Percentiles rank a stretch among this genome's conserved stretches.
These are phyloP conservation scores for Heliocybe sulcata DNA, from an alignment of 1,284 basidiomycete species.

Conservation along the genomic window DNA sequence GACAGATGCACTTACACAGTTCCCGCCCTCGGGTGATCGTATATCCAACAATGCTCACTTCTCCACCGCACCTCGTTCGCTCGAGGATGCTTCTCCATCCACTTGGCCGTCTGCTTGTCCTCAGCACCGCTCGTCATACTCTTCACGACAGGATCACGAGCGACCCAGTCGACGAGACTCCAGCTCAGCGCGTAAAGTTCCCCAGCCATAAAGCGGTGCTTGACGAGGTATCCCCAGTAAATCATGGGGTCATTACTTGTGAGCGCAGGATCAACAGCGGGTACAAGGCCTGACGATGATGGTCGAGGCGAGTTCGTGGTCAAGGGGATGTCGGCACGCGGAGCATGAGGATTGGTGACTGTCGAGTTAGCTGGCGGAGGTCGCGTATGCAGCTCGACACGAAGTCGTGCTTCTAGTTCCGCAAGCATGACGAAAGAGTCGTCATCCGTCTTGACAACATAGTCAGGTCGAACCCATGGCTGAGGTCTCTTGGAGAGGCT, in stretches of 20 bases:
- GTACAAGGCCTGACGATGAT: background rate
- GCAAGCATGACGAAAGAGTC: conserved; percentile 92
- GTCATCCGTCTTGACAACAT: conserved; percentile 89
- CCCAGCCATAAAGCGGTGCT: conserved; percentile 93
- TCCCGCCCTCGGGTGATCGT: conserved; percentile 91
- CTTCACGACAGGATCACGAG: conserved; percentile 65
- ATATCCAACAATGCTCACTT: conserved; percentile 95
- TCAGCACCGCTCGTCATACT: conserved; percentile 78
- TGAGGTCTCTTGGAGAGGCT: conserved; percentile 19
- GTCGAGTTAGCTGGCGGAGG: background rate
- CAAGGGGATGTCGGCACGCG: background rate
- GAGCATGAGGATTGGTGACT: background rate
- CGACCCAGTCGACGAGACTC: conserved; percentile 86
- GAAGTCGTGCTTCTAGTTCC: conserved; percentile 82
- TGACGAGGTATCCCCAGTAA: conserved; percentile 95
- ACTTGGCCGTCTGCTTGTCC: conserved; percentile 92
- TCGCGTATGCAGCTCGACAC: conserved; percentile 55
- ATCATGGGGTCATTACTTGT: conserved; percentile 59
- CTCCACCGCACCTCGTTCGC: conserved; percentile 80
- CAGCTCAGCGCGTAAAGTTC: conserved; percentile 91
- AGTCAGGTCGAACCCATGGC: conserved; percentile 80
- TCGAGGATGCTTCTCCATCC: conserved; percentile 88
- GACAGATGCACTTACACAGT: conserved; percentile 65
- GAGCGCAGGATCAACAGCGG: conserved; percentile 2
- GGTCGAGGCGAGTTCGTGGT: background rate